Base-by-base conservation (phyloP, 2,329 filamentous ascomycete genomes). In the Lecanicillium sp. region DNA sequence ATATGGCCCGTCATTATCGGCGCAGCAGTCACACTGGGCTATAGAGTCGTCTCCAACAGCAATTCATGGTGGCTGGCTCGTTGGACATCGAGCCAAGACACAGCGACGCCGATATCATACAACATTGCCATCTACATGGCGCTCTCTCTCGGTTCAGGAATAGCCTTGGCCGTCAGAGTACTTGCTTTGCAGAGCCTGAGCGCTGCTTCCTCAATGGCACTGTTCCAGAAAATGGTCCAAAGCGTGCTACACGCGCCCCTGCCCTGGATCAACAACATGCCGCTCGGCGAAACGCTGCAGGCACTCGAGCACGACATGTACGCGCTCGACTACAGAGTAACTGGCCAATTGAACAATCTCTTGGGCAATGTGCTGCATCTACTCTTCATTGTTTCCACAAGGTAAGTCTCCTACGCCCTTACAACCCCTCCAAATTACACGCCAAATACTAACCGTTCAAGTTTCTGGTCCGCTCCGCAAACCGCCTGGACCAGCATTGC, bases 41-140 rank as follows among this genome's bases (percentile, higher is more conserved):
- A 29, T n/a, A 38, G 37, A 14, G 30, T 19, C 10, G 12, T 32
- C 13, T 10, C 27, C 18, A 20, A 34, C 9, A 35, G 37, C 17
- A 36, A 36, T 33, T 30, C 42, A 8, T 41, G 38, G 42, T 44
- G 42, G 42, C 18, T 44, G n/a, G 27, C 29, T n/a, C 37, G 27
- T 8, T 44, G 42, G 42, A 44, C 42, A 17, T 6, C 17, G 17
- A 28, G 22, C 14, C 25, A 36, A 17, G 37, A 31, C 29, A 18
- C 17, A n/a, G 10, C 6, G 7, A 27, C 12, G 20, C 15, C 6
- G 11, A 29, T 41, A 11, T 7, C 17, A n/a, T 14, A 19, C 18
- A 35, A 29, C 14, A 38, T 41, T 4, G 29, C 17, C 10, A 27
- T 44, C 11, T 44, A 44, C 18, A n/a, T 44, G n/a, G 15, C 20